Conservation (phyloP, 1,284 basidiomycete species). For the Pyrrhoderma lamaoense region DNA sequence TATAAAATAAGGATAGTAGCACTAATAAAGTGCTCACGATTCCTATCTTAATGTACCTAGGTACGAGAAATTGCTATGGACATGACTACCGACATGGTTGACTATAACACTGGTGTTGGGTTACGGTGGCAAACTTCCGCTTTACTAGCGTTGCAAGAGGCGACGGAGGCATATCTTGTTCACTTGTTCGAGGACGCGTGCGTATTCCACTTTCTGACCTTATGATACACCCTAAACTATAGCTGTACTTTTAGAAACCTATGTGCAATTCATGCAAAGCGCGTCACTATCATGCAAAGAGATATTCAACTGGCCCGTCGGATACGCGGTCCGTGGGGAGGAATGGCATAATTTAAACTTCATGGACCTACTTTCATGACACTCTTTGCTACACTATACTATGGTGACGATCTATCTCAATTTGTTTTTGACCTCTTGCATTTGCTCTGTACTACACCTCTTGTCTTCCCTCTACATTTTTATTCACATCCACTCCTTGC, state of each 20-base stretch:
- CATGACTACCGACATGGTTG: slow-evolving; percentile 71
- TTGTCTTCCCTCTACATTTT: not conserved
- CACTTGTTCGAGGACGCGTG: slow-evolving; percentile 96
- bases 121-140: slow-evolving; percentile 91
- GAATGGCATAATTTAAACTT: slow-evolving; percentile 23
- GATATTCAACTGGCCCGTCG: slow-evolving; percentile 95
- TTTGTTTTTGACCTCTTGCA: not conserved
- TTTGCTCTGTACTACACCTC: slow-evolving; percentile 1
- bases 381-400: slow-evolving; percentile 2
- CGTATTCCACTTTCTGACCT: slow-evolving; percentile 32
- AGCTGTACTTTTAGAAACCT: slow-evolving; percentile 59
- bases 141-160: slow-evolving; percentile 87
- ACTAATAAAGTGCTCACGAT: not conserved
- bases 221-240: slow-evolving; percentile 5
- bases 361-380: not conserved
- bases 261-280: slow-evolving; percentile 96
- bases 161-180: slow-evolving; percentile 89
- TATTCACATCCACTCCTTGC: not conserved
- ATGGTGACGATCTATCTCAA: not conserved
- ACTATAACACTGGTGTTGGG: slow-evolving; percentile 48
- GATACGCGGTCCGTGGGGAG: slow-evolving; percentile 81
- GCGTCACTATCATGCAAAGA: slow-evolving; percentile 96
- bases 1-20: slow-evolving; percentile 9
- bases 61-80: slow-evolving; percentile 88
- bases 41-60: slow-evolving; percentile 35